A percentile compares a stretch with the other conserved stretches of the same genome.
phyloP scores from a whole-genome alignment of 75 land plant genomes.

The Picea sitchensis region DNA sequence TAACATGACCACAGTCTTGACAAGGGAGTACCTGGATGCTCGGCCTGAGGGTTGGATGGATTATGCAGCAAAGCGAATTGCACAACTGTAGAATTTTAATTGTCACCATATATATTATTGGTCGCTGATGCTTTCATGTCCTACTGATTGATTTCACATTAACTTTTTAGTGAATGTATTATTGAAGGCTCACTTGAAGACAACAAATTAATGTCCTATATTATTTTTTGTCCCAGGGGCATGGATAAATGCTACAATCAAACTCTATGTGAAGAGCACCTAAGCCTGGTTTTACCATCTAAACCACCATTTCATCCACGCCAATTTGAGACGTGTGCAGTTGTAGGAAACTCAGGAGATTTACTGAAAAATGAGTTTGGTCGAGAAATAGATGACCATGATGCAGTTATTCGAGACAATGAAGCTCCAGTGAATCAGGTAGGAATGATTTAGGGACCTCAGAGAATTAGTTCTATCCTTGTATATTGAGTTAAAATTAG shows the following conservation, averaged over 20 bases:
- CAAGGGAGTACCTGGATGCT: constrained; percentile 87
- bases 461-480: not conserved
- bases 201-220: not conserved
- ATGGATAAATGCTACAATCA: constrained; percentile 81
- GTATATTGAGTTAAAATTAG: not conserved
- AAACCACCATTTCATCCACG: constrained; percentile 89
- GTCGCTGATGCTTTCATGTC: not conserved
- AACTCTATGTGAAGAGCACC: constrained; percentile 82
- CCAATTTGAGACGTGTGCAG: constrained; percentile 85
- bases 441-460: not conserved
- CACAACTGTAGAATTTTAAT: constrained; percentile 66
- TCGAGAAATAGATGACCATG: constrained; percentile 86
- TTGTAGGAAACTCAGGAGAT: constrained; percentile 97
- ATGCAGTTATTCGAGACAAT: constrained; percentile 91
- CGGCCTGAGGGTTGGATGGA: constrained; percentile 97
- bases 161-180: not conserved
- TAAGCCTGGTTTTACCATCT: constrained; percentile 69
- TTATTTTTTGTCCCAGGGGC: constrained; percentile 45
- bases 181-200: not conserved
- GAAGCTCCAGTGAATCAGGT: constrained; percentile 97
- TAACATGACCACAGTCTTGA: constrained; percentile 90
- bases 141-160: not conserved
- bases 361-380: constrained; percentile 87
- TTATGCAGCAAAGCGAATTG: constrained; percentile 92
- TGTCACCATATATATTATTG: not conserved